A percentile compares a stretch with the other conserved stretches of the same genome.
Conservation (phyloP, 331 rosid genomes). For the Rosa hybrid region DNA sequence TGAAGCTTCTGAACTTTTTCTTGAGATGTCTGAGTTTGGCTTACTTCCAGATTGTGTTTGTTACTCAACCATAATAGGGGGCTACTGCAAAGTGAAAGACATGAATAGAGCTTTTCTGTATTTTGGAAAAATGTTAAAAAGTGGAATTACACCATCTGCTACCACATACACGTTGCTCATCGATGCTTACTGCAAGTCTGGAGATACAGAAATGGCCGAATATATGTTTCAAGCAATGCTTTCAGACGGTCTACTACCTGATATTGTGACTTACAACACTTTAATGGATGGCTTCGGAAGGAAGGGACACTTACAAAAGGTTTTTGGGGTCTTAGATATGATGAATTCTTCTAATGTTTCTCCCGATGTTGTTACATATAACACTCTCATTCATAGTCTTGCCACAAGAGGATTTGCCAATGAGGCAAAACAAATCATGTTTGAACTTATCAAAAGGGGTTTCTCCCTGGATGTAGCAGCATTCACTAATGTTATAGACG, state of each 20-base stretch:
- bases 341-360: constrained; percentile 30
- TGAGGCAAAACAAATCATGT: constrained; percentile 35
- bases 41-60: constrained; percentile 35
- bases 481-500: constrained; percentile 34
- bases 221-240: constrained; percentile 25
- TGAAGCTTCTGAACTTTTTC: constrained; percentile 31
- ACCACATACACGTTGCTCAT: constrained; percentile 28
- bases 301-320: constrained; percentile 37
- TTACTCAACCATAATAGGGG: constrained; percentile 36
- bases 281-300: constrained; percentile 43
- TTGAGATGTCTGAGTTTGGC: constrained; percentile 35
- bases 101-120: constrained; percentile 24
- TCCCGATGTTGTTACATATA: constrained; percentile 40
- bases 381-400: constrained; percentile 43
- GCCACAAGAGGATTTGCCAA: constrained; percentile 31
- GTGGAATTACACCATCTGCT: constrained; percentile 37
- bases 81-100: constrained; percentile 33
- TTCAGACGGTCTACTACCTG: constrained; percentile 33
- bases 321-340: constrained; percentile 31
- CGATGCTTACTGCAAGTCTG: constrained; percentile 29
- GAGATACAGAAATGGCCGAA: constrained; percentile 38
- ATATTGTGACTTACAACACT: constrained; percentile 33
- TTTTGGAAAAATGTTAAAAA: constrained; percentile 40
- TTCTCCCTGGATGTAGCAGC: constrained; percentile 39
- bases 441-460: constrained; percentile 40